These are phyloP conservation scores for Colletotrichum tabaci DNA, from an alignment of 2,329 filamentous ascomycete species.

Conservation along the genomic window DNA sequence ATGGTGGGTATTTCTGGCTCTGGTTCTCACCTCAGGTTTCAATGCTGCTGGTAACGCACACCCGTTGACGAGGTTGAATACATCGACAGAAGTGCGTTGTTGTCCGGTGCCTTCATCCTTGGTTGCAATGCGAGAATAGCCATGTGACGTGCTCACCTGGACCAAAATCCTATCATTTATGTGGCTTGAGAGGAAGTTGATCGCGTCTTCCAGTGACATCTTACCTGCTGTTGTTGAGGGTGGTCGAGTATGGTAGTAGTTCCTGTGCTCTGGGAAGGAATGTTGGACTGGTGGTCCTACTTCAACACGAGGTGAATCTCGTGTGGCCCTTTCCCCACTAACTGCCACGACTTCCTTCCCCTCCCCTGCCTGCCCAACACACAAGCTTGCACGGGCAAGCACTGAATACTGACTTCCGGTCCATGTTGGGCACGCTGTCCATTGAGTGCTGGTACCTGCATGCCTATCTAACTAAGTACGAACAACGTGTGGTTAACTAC, in stretches of 20 bases:
- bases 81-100: background rate
- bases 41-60: background rate
- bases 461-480: background rate
- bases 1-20: conserved; percentile 3
- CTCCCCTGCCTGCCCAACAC: background rate
- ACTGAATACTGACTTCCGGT: background rate
- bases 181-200: background rate
- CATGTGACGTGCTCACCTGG: background rate
- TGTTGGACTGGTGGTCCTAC: background rate
- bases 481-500: too few relatives aligned
- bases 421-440: background rate
- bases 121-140: background rate
- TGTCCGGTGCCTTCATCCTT: background rate
- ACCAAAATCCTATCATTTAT: background rate
- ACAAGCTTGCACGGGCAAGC: background rate
- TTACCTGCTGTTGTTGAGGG: background rate
- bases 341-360: background rate
- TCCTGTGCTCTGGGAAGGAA: background rate
- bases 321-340: background rate
- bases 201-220: background rate
- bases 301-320: background rate
- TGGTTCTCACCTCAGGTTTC: background rate
- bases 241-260: background rate
- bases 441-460: background rate
- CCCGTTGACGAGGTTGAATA: background rate